Evolutionary conservation across 2,329 filamentous ascomycete genomes (phyloP).

Genomic region (Penicillium sp.): DNA sequence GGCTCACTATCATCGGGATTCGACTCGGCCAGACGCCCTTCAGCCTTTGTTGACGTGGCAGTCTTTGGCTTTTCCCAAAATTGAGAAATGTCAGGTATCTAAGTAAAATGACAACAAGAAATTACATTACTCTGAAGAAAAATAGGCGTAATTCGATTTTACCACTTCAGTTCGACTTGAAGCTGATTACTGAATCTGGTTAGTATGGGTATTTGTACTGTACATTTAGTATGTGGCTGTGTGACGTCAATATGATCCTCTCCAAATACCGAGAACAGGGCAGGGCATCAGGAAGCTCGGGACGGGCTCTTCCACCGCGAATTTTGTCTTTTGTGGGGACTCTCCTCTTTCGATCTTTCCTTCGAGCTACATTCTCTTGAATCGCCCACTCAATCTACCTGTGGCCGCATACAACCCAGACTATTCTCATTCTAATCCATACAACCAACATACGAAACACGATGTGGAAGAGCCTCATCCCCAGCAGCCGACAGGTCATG

Average conservation of each 20-base stretch:
- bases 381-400: not conserved
- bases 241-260: slow-evolving; percentile 33
- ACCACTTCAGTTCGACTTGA: not conserved
- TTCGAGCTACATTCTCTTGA: not conserved
- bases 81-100: not conserved
- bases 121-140: not conserved
- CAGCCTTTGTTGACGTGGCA: slow-evolving; percentile 15
- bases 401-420: not conserved
- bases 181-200: slow-evolving; percentile 20
- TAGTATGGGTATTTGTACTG: slow-evolving; percentile 7
- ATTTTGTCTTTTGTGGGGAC: not conserved
- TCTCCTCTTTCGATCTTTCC: not conserved
- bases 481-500: slow-evolving; percentile 16
- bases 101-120: not conserved
- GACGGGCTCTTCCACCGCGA: not conserved
- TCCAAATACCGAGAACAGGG: slow-evolving; percentile 13
- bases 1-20: slow-evolving; percentile 6
- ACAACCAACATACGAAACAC: not conserved
- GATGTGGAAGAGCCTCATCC: slow-evolving; percentile 26
- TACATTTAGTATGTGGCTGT: not conserved
- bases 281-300: slow-evolving; percentile 5
- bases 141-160: not conserved
- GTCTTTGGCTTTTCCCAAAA: not conserved
- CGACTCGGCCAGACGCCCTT: not conserved
- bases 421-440: not conserved